phyloP scores from a whole-genome alignment of 192 early-diverging fungal genomes.

The Entrophospora sp. region DNA sequence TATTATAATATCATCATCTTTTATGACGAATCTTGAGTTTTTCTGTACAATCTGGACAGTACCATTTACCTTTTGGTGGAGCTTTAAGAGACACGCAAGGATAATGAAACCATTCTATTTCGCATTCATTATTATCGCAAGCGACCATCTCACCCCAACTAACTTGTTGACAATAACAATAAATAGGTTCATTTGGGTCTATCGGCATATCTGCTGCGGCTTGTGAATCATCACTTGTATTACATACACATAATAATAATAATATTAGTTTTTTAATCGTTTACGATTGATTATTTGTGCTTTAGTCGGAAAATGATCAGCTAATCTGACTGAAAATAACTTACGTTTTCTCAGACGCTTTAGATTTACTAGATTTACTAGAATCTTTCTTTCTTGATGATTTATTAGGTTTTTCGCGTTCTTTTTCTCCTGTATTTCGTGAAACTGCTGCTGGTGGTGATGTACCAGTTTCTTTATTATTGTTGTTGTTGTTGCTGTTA shows the following conservation, averaged over 20 bases:
- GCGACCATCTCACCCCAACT: slow-evolving; percentile 98
- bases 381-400: slow-evolving; percentile 22
- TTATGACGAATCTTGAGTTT: slow-evolving; percentile 47
- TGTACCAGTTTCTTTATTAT: slow-evolving; percentile 32
- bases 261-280: not conserved
- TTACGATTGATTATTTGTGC: not conserved
- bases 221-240: slow-evolving; percentile 23
- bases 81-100: slow-evolving; percentile 82
- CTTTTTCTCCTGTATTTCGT: slow-evolving; percentile 17
- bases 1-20: no score
- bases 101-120: slow-evolving; percentile 98
- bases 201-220: slow-evolving; percentile 58
- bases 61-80: slow-evolving; percentile 93
- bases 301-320: no score
- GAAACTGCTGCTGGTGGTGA: slow-evolving; percentile 11
- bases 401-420: slow-evolving; percentile 15
- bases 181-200: slow-evolving; percentile 94
- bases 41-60: slow-evolving; percentile 71
- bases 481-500: no score
- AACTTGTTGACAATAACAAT: slow-evolving; percentile 94
- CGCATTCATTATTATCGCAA: slow-evolving; percentile 88
- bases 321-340: not conserved
- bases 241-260: not conserved
- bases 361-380: slow-evolving; percentile 14
- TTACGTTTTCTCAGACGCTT: not conserved